A percentile compares a stretch with the other conserved stretches of the same genome.
These are phyloP conservation scores for Acanthamoeba culbertsoni DNA, from an alignment of 208 protist species.

Conservation along the genomic window DNA sequence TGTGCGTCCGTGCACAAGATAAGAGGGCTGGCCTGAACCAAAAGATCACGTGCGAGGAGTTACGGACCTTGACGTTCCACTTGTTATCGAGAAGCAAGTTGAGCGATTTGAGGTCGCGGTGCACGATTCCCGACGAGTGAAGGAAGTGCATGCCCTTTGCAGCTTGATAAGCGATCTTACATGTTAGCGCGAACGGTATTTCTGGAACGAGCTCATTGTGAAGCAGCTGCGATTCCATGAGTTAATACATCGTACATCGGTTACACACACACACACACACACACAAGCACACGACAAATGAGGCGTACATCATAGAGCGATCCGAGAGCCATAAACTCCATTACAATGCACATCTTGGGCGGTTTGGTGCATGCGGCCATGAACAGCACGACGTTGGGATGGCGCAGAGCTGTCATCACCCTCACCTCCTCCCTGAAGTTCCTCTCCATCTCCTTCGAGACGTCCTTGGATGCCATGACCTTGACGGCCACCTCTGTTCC, in stretches of 20 bases:
- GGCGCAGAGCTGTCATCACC: slow-evolving; percentile 66
- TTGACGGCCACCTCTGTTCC: slow-evolving; percentile 60
- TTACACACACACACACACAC: neutral
- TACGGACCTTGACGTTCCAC: slow-evolving; percentile 50
- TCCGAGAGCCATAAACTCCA: neutral
- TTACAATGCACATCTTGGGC: slow-evolving; percentile 22
- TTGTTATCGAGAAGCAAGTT: slow-evolving; percentile 51
- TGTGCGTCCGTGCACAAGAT: neutral
- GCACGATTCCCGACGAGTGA: slow-evolving; percentile 34
- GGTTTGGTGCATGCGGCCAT: slow-evolving; percentile 52
- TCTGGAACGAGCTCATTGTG: neutral
- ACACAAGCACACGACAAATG: neutral
- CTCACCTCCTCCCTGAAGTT: slow-evolving; percentile 69
- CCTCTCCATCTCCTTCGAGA: slow-evolving; percentile 54
- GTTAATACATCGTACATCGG: neutral
- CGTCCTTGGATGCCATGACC: neutral
- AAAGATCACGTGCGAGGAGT: neutral
- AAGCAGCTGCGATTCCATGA: neutral
- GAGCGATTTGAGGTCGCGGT: slow-evolving; percentile 49
- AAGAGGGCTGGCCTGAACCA: neutral
- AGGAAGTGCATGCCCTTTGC: slow-evolving; percentile 9
- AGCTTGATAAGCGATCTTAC: neutral
- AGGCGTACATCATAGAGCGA: slow-evolving; percentile 5
- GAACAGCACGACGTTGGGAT: slow-evolving; percentile 75
- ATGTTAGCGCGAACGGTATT: neutral